phyloP scores from a whole-genome alignment of 805 yeast genomes.

The Candida chilensis region DNA sequence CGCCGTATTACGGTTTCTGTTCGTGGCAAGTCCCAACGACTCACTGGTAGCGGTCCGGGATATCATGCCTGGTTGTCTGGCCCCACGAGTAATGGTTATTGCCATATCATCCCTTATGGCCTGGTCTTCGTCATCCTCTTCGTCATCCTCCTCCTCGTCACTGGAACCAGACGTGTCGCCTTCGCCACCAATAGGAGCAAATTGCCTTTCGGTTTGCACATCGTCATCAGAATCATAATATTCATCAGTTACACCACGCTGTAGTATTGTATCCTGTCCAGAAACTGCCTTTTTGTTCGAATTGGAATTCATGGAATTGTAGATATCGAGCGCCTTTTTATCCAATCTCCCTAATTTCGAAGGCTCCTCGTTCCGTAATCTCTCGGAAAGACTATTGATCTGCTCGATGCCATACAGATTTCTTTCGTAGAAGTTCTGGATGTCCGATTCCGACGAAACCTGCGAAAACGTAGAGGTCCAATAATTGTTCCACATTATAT shows the following conservation, averaged over 20 bases:
- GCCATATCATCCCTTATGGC: neutral
- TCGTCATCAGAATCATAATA: conserved; percentile 9
- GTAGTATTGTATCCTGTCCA: no score
- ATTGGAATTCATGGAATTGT: conserved; percentile 1
- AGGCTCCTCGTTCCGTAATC: conserved; percentile 5
- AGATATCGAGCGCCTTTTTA: conserved; percentile 1
- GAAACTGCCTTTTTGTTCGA: conserved; percentile 1
- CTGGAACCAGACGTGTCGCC: conserved; percentile 11
- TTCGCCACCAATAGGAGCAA: no score
- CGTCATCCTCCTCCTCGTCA: conserved; percentile 9
- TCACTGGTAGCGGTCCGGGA: no score
- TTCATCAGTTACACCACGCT: no score
- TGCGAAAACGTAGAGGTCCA: conserved; percentile 30
- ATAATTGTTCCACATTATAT: conserved; percentile 31
- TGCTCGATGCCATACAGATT: neutral
- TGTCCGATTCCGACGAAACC: neutral
- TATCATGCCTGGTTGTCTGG: neutral
- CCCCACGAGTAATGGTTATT: neutral
- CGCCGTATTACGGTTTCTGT: neutral
- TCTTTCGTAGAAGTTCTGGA: neutral
- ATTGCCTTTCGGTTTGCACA: no score
- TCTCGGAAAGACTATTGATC: conserved; percentile 2
- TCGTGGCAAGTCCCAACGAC: no score
- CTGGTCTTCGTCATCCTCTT: conserved; percentile 3
- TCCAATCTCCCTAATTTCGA: conserved; percentile 2